Evolutionary conservation across 352 stramenopile species (phyloP).

Genomic region (Elongisporangium anandrum): DNA sequence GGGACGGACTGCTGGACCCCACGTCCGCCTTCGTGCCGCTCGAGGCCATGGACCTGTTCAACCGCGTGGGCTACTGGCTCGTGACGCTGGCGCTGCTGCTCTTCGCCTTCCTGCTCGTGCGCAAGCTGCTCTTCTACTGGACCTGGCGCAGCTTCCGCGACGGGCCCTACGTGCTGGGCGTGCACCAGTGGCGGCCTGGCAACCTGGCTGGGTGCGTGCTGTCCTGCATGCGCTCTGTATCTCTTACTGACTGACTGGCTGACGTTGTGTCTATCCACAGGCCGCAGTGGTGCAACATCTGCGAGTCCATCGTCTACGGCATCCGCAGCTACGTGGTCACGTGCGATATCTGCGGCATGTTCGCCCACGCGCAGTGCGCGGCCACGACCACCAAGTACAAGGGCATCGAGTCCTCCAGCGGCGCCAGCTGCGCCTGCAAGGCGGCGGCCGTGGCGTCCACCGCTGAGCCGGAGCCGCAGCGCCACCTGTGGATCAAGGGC

Average conservation of each 20-base stretch:
- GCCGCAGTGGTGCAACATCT: conserved; percentile 81
- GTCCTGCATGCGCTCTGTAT: background rate
- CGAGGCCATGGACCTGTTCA: conserved; percentile 54
- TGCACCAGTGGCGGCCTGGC: conserved; percentile 73
- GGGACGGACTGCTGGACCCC: conserved; percentile 37
- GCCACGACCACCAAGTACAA: conserved; percentile 46
- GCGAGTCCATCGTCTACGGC: conserved; percentile 71
- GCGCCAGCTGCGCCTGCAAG: conserved; percentile 13
- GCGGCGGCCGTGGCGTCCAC: conserved; percentile 7
- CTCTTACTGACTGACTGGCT: background rate
- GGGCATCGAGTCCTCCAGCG: conserved; percentile 9
- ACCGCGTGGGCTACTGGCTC: conserved; percentile 51
- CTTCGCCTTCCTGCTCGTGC: conserved; percentile 52
- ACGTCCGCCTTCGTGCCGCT: conserved; percentile 41
- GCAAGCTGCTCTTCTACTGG: conserved; percentile 77
- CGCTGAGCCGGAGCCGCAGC: conserved; percentile 17
- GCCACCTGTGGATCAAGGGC: conserved; percentile 75
- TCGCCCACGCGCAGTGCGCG: conserved; percentile 70
- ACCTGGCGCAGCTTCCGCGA: conserved; percentile 80
- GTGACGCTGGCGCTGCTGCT: conserved; percentile 36
- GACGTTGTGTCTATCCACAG: conserved; percentile 13
- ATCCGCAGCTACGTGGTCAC: conserved; percentile 85
- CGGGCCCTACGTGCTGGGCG: conserved; percentile 57
- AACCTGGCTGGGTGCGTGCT: conserved; percentile 57
- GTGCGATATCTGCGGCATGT: conserved; percentile 84